Conservation (phyloP, 441 rosid genomes). For the Melastoma candidum region DNA sequence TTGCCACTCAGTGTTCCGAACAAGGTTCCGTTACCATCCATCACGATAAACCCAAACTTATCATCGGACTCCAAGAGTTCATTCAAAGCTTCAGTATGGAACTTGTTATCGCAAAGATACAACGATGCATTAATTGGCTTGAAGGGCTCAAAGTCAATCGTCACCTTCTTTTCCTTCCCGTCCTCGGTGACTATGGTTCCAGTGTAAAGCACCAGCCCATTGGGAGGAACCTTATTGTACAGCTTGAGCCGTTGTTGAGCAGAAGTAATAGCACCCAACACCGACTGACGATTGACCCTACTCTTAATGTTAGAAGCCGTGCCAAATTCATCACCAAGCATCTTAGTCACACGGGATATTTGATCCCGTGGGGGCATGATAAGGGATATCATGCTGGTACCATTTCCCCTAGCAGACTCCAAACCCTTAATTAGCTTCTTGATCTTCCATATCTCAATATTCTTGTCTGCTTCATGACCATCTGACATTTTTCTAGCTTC, state of each 20-base stretch:
- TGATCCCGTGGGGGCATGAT: conserved; percentile 93
- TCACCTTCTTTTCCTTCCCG: conserved; percentile 86
- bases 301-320: conserved; percentile 82
- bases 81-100: conserved; percentile 70
- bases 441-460: conserved; percentile 83
- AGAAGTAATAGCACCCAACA: conserved; percentile 75
- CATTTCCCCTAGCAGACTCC: conserved; percentile 79
- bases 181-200: conserved; percentile 78
- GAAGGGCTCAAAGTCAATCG: conserved; percentile 83
- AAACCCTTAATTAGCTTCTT: conserved; percentile 68
- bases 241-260: conserved; percentile 84
- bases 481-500: conserved; percentile 40
- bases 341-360: conserved; percentile 70
- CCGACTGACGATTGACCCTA: conserved; percentile 77
- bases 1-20: conserved; percentile 81
- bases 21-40: conserved; percentile 82
- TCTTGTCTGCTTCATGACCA: conserved; percentile 52
- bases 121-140: conserved; percentile 76
- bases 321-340: conserved; percentile 82
- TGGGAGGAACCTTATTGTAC: conserved; percentile 78
- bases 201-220: conserved; percentile 74
- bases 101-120: conserved; percentile 77
- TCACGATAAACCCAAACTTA: conserved; percentile 72
- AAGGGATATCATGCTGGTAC: conserved; percentile 85
- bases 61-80: conserved; percentile 78